Percentiles rank a stretch among this genome's conserved stretches.
phyloP scores from a whole-genome alignment of 257 asterid genomes.

The Solanum medicagineum region DNA sequence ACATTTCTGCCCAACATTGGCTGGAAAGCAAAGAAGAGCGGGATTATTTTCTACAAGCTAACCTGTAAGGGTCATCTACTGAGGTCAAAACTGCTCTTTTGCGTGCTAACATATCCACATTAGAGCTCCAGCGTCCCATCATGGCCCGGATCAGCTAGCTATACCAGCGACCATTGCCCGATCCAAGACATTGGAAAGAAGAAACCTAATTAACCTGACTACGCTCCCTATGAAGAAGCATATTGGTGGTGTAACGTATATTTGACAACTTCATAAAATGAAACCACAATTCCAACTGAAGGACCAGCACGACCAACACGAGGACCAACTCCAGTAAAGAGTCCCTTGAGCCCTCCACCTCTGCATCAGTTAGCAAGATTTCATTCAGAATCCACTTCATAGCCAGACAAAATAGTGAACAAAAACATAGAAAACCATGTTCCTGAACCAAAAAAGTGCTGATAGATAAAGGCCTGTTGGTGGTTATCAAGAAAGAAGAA shows the following conservation, averaged over 20 bases:
- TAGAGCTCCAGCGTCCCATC: not conserved
- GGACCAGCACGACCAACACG: slow-evolving; percentile 99
- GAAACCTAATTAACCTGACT: not conserved
- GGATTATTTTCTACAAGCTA: slow-evolving; percentile 17
- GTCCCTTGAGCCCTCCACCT: slow-evolving; percentile 81
- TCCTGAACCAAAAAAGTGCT: not conserved
- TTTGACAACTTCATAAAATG: slow-evolving; percentile 89
- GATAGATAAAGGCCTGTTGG: not conserved
- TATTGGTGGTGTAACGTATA: slow-evolving; percentile 40
- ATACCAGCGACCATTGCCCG: not conserved
- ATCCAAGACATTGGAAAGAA: not conserved
- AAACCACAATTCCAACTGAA: slow-evolving; percentile 85
- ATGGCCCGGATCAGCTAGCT: not conserved
- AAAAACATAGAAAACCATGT: not conserved
- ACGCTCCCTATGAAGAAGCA: slow-evolving; percentile 3
- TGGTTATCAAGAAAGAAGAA: not conserved
- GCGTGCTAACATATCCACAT: slow-evolving; percentile 12
- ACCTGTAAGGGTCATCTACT: slow-evolving; percentile 1
- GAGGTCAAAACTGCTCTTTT: slow-evolving; percentile 18
- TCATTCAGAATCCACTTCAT: not conserved
- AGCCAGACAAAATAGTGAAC: not conserved
- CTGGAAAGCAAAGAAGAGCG: slow-evolving; percentile 19
- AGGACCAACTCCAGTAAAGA: slow-evolving; percentile 94
- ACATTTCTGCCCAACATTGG: slow-evolving; percentile 1
- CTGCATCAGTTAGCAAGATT: slow-evolving; percentile 23